Conservation (phyloP, 345 rosid genomes). For the Erucastrum elatum region DNA sequence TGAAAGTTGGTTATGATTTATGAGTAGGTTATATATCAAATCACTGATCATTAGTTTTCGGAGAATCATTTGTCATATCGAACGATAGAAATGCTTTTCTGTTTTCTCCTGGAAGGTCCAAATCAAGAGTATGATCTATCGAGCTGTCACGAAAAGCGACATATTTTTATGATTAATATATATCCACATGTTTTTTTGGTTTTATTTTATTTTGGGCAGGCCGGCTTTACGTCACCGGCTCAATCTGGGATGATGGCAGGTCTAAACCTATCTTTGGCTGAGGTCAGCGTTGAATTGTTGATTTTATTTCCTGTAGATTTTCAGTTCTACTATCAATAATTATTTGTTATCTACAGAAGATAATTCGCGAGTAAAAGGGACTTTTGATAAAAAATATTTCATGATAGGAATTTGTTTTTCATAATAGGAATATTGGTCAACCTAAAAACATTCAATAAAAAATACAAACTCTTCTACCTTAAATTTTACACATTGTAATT, state of each 20-base stretch:
- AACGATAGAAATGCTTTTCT: neutral
- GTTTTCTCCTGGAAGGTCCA: neutral
- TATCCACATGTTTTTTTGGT: neutral
- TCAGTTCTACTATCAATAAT: neutral
- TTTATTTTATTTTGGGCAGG: conserved; percentile 32
- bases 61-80: neutral
- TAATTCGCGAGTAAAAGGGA: neutral
- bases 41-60: neutral
- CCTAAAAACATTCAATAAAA: neutral
- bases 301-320: neutral
- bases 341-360: neutral
- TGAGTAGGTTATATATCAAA: neutral
- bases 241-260: conserved; percentile 71
- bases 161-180: neutral
- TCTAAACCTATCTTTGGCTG: conserved; percentile 48
- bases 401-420: too few relatives aligned
- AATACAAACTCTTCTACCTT: neutral
- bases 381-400: neutral
- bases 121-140: neutral
- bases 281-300: conserved; percentile 3
- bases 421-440: neutral
- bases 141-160: neutral
- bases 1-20: neutral
- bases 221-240: conserved; percentile 90
- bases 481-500: neutral